Evolutionary conservation across 306 rosid genomes (phyloP), one percentile per base, ranked within the genome.

Genomic region (Cicer bijugum): DNA sequence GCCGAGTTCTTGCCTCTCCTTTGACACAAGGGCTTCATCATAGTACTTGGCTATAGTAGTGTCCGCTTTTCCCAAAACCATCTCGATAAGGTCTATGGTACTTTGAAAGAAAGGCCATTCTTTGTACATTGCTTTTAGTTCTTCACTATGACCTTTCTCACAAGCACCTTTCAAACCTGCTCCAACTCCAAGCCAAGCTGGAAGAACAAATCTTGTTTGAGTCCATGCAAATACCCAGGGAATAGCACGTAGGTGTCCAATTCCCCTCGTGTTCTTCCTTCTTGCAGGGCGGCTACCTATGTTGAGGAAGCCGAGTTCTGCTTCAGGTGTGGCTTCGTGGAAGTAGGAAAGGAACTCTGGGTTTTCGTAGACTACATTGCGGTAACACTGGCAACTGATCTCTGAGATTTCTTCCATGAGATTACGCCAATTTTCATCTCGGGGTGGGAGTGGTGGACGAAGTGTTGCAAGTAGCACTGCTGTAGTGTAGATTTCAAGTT

Each of bases 221-320:
- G 98, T 93, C 98, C 98, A 93, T 1, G 98, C 97, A 75, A 93
- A 93, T n/a, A 90, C 71, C 97, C 98, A 93, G 0, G 98, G 98
- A 44, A 93, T 93, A 7, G 98, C 98, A 2, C 97, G 96, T 45
- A 93, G 96, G 79, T 93, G 87, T 33, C 96, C 98, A 0, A 93
- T 93, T 77, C 93, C 98, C 14, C 44, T 81, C 0, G 93, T 59
- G 85, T 70, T 69, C 84, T 90, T 93, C 85, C 97, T 86, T 78
- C 97, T 89, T 4, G 97, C 65, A 12, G 97, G 98, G 46, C 97
- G 97, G 82, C 98, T 90, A 60, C 98, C 98, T 56, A 93, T 93
- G 87, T 93, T 93, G 40, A 90, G 98, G 89, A 79, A 93, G 67
- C 97, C 98, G 57, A 93, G 98, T 85, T 93, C 98, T 42, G 96